Percentiles rank a stretch among this genome's conserved stretches.
phyloP scores from a whole-genome alignment of 768 basidiomycete species.

The Lactifluus hygrophoroides region DNA sequence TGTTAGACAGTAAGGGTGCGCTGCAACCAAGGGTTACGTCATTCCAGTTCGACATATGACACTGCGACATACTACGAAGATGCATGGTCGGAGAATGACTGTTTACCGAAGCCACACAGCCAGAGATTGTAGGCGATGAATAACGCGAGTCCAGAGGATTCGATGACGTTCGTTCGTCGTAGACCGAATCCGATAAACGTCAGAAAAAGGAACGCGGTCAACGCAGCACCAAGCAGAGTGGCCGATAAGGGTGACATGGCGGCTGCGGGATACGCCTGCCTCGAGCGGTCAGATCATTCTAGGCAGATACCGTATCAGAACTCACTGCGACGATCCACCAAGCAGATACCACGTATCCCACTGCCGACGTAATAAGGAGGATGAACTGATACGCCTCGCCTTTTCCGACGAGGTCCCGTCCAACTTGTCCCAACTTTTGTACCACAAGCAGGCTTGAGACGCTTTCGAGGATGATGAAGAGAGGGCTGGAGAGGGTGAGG shows the following conservation, averaged over 20 bases:
- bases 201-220: constrained; percentile 84
- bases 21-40: constrained; percentile 28
- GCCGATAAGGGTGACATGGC: constrained; percentile 81
- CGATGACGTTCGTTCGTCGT: constrained; percentile 86
- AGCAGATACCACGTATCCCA: constrained; percentile 70
- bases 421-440: constrained; percentile 73
- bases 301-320: constrained; percentile 18
- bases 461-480: constrained; percentile 77
- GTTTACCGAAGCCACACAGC: constrained; percentile 76
- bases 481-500: constrained; percentile 61
- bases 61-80: constrained; percentile 62
- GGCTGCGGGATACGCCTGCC: constrained; percentile 71
- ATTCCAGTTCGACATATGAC: background rate
- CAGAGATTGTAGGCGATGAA: constrained; percentile 89
- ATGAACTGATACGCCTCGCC: constrained; percentile 73
- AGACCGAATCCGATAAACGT: constrained; percentile 87
- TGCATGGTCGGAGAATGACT: constrained; percentile 61
- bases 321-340: constrained; percentile 82
- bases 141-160: constrained; percentile 78
- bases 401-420: constrained; percentile 60
- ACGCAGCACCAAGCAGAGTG: constrained; percentile 78
- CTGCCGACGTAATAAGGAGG: constrained; percentile 66
- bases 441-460: constrained; percentile 76
- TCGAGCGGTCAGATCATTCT: background rate
- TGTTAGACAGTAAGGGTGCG: constrained; percentile 67